Percentiles rank a stretch among this genome's conserved stretches.
Conservation (phyloP, 2,329 filamentous ascomycete species). For the Fusarium pseudograminearum region DNA sequence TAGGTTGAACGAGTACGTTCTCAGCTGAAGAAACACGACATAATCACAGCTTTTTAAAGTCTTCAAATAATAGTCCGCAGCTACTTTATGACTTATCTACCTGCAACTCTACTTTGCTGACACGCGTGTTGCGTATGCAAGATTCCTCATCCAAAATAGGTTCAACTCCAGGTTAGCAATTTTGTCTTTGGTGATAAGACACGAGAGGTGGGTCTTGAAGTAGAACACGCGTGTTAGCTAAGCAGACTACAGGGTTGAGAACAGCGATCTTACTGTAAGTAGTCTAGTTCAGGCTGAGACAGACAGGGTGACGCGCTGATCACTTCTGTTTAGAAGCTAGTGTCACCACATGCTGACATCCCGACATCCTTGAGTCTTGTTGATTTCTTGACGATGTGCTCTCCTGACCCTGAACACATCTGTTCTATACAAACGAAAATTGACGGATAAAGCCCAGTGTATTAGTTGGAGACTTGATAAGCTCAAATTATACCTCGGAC, state of each 20-base stretch:
- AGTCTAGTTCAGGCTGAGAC: background rate
- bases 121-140: conserved; percentile 33
- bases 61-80: rapidly evolving
- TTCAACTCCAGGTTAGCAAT: background rate
- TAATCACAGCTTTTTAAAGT: background rate
- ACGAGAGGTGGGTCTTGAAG: background rate
- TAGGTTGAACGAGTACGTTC: rapidly evolving
- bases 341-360: background rate
- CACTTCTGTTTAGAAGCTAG: background rate
- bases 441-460: no score
- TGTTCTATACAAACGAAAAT: no score
- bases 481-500: no score
- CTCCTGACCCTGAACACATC: background rate
- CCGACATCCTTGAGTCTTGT: background rate
- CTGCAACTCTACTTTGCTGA: background rate
- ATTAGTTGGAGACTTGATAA: no score
- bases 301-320: background rate
- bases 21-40: rapidly evolving
- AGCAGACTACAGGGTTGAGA: rapidly evolving
- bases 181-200: background rate
- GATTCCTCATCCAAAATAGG: background rate
- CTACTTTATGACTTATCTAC: rapidly evolving
- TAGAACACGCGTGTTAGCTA: conserved; percentile 38
- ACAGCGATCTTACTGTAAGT: rapidly evolving
- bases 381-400: background rate